phyloP scores from a whole-genome alignment of 768 basidiomycete species.

The Kwoniella botswanensis region DNA sequence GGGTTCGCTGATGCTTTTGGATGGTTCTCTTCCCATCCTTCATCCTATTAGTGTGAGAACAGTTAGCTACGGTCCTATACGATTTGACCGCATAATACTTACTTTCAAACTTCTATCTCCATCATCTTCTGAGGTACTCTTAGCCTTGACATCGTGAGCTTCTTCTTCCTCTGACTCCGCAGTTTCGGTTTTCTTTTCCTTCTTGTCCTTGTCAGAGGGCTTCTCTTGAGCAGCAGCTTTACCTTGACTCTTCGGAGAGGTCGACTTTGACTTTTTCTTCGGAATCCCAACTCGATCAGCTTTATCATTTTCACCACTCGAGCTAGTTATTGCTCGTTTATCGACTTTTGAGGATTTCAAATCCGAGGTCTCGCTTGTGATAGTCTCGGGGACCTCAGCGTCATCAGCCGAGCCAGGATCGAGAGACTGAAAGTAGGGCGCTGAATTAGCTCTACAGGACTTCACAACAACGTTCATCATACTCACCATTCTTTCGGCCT shows the following conservation, averaged over 20 bases:
- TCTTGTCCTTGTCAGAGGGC: background rate
- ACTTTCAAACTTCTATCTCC: too few relatives aligned
- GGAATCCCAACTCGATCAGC: background rate
- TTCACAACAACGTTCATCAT: too few relatives aligned
- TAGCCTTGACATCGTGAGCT: background rate
- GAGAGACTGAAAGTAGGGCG: background rate
- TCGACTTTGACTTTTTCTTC: background rate
- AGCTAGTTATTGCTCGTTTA: background rate
- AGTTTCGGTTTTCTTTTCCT: too few relatives aligned
- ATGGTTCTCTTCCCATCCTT: too few relatives aligned
- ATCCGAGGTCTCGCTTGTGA: background rate
- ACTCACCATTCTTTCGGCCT: background rate
- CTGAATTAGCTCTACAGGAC: too few relatives aligned
- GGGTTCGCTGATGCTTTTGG: background rate
- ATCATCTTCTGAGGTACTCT: background rate
- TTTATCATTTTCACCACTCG: background rate
- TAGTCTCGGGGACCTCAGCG: background rate
- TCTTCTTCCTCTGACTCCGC: background rate
- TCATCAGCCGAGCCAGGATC: background rate
- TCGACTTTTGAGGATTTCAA: background rate
- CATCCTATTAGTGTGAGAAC: too few relatives aligned
- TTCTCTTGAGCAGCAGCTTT: background rate
- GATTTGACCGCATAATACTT: too few relatives aligned
- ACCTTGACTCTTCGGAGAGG: background rate
- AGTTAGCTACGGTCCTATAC: too few relatives aligned